Conservation (phyloP, 2,329 filamentous ascomycete genomes). For the Penicillium corylophilum region DNA sequence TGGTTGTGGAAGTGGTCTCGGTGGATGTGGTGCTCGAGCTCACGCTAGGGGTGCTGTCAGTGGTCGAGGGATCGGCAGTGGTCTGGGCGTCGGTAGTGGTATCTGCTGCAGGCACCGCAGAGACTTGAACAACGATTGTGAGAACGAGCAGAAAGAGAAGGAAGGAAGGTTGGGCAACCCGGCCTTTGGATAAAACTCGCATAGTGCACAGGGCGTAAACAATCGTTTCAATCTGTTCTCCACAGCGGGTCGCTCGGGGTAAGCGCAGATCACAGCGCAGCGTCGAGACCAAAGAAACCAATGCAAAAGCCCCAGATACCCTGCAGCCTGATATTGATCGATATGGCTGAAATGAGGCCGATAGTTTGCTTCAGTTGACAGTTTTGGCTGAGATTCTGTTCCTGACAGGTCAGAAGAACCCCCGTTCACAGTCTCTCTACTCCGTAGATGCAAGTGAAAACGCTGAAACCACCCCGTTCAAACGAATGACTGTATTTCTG, state of each 20-base stretch:
- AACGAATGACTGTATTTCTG: conserved; percentile 18
- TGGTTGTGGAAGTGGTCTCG: conserved; percentile 20
- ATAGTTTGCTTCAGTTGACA: conserved; percentile 1
- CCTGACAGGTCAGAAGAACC: conserved; percentile 9
- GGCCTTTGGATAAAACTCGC: conserved; percentile 17
- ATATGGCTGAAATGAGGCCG: neutral
- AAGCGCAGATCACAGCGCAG: conserved; percentile 16
- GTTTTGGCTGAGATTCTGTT: conserved; percentile 5
- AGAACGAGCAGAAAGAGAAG: conserved; percentile 18
- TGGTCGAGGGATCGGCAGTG: conserved; percentile 23
- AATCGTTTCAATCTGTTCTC: conserved; percentile 19
- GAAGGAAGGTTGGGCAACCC: conserved; percentile 13
- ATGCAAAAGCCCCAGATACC: neutral
- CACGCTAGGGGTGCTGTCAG: neutral
- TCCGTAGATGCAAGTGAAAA: neutral
- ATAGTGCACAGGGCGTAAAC: conserved; percentile 18
- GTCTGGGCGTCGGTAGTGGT: conserved; percentile 22
- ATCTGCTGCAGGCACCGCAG: conserved; percentile 18
- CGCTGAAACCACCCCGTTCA: neutral
- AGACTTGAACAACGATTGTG: conserved; percentile 15
- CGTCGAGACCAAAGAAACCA: conserved; percentile 9
- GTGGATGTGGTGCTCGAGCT: conserved; percentile 22
- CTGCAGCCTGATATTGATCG: neutral
- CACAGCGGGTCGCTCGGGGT: conserved; percentile 24
- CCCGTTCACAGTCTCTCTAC: conserved; percentile 1